Percentiles rank a stretch among this genome's conserved stretches.
Conservation (phyloP, 177 flowering plant species). For the Vitis hybrid region DNA sequence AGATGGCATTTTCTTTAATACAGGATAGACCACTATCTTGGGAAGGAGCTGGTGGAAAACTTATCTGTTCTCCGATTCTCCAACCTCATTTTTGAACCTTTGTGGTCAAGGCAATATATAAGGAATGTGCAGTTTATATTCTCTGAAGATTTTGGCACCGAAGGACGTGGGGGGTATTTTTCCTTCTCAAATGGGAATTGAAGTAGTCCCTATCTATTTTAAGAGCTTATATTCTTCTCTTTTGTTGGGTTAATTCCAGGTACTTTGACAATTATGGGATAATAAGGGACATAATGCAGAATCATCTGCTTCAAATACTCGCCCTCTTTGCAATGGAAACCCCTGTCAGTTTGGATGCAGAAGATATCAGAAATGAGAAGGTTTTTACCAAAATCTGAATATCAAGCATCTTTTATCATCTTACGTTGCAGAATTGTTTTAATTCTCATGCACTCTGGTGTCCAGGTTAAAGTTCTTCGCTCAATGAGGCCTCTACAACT, state of each 20-base stretch:
- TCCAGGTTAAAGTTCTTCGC: slow-evolving; percentile 87
- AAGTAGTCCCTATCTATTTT: background rate
- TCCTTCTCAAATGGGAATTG: background rate
- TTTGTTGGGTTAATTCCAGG: slow-evolving; percentile 30
- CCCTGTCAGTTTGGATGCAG: slow-evolving; percentile 92
- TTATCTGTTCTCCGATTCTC: slow-evolving; percentile 93
- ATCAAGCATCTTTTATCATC: background rate
- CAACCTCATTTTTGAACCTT: slow-evolving; percentile 88
- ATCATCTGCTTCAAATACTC: slow-evolving; percentile 89
- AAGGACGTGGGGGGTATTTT: slow-evolving; percentile 92
- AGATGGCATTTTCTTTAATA: slow-evolving; percentile 10
- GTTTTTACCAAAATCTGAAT: slow-evolving; percentile 25
- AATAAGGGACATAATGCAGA: slow-evolving; percentile 96
- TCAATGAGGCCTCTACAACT: slow-evolving; percentile 80
- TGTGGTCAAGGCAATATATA: slow-evolving; percentile 94
- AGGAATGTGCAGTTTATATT: slow-evolving; percentile 89
- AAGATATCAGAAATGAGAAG: slow-evolving; percentile 97
- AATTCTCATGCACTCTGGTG: background rate
- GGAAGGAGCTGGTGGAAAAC: slow-evolving; percentile 95
- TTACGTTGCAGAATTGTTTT: background rate
- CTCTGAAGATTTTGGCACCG: slow-evolving; percentile 97
- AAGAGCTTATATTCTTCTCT: background rate
- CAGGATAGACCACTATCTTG: slow-evolving; percentile 95
- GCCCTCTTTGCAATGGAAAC: slow-evolving; percentile 99
- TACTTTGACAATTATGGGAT: slow-evolving; percentile 92